Conservation (phyloP, 2,329 filamentous ascomycete genomes). For the Cladobotryum mycophilum region DNA sequence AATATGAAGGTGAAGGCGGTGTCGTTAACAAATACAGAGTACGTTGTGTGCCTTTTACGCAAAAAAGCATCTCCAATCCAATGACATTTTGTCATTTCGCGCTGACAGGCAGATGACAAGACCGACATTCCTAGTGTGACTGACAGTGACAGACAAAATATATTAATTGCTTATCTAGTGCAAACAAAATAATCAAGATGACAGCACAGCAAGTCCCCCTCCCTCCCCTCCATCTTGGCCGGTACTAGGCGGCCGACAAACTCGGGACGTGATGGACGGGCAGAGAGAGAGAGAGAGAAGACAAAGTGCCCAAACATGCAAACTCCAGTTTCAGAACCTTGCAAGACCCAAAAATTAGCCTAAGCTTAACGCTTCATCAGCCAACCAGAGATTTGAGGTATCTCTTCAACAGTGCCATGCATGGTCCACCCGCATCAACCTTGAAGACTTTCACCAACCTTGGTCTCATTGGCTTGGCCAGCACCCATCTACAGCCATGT, state of each 20-base stretch:
- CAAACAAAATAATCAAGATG: neutral
- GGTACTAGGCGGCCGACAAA: no score
- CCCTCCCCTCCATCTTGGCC: no score
- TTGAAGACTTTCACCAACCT: neutral
- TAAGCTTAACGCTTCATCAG: conserved; percentile 21
- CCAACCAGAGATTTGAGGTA: conserved; percentile 30
- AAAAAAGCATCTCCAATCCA: neutral
- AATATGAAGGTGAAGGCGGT: neutral
- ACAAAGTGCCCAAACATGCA: no score
- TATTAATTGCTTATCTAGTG: neutral
- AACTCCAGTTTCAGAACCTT: conserved; percentile 13
- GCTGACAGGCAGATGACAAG: neutral
- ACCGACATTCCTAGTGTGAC: neutral
- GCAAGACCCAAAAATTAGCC: conserved; percentile 27
- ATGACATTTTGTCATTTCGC: conserved; percentile 4
- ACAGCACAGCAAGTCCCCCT: neutral
- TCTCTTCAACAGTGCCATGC: conserved; percentile 6
- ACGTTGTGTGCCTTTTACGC: no score
- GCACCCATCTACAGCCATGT: neutral
- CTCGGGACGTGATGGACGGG: no score
- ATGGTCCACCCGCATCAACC: conserved; percentile 4
- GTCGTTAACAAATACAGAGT: neutral
- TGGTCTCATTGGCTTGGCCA: conserved; percentile 6
- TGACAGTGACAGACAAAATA: neutral
- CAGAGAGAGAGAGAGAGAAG: no score